A percentile compares a stretch with the other conserved stretches of the same genome.
Conservation (phyloP, 1,284 basidiomycete genomes). For the Termitomyces sp. region DNA sequence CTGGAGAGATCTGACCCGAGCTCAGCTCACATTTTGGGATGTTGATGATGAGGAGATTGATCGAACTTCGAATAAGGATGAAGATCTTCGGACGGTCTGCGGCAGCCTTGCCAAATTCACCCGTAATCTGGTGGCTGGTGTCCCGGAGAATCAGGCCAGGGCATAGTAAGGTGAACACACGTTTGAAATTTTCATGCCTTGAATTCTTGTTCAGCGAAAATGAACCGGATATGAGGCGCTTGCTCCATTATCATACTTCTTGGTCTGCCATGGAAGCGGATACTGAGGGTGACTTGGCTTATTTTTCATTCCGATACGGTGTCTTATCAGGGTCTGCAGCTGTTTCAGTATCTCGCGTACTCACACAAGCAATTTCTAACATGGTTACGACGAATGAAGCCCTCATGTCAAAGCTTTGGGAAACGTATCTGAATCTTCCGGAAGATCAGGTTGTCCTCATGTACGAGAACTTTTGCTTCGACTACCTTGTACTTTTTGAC, state of each 20-base stretch:
- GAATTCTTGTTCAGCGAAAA: slow-evolving; percentile 39
- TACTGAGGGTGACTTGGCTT: slow-evolving; percentile 38
- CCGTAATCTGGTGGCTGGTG: slow-evolving; percentile 69
- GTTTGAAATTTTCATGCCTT: slow-evolving; percentile 6
- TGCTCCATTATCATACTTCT: slow-evolving; percentile 67
- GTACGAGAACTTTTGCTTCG: slow-evolving; percentile 38
- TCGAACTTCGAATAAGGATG: slow-evolving; percentile 24
- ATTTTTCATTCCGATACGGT: slow-evolving; percentile 3
- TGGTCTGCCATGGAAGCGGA: slow-evolving; percentile 55
- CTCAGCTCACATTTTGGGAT: slow-evolving; percentile 42
- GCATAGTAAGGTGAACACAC: slow-evolving; percentile 53
- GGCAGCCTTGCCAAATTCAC: slow-evolving; percentile 64
- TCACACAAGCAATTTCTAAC: slow-evolving; percentile 71
- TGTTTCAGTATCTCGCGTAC: slow-evolving; percentile 48
- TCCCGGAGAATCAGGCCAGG: slow-evolving; percentile 55
- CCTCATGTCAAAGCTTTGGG: slow-evolving; percentile 55
- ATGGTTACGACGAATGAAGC: slow-evolving; percentile 63
- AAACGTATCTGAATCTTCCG: slow-evolving; percentile 55
- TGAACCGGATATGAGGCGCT: slow-evolving; percentile 54
- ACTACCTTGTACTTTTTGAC: slow-evolving; percentile 13
- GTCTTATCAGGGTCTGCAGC: slow-evolving; percentile 33
- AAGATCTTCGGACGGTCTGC: slow-evolving; percentile 32
- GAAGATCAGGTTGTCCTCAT: slow-evolving; percentile 72
- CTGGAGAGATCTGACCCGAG: slow-evolving; percentile 46
- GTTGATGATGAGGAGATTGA: slow-evolving; percentile 35